Evolutionary conservation across 164 flowering plant species (phyloP).

Genomic region (Nymphaea thermarum): DNA sequence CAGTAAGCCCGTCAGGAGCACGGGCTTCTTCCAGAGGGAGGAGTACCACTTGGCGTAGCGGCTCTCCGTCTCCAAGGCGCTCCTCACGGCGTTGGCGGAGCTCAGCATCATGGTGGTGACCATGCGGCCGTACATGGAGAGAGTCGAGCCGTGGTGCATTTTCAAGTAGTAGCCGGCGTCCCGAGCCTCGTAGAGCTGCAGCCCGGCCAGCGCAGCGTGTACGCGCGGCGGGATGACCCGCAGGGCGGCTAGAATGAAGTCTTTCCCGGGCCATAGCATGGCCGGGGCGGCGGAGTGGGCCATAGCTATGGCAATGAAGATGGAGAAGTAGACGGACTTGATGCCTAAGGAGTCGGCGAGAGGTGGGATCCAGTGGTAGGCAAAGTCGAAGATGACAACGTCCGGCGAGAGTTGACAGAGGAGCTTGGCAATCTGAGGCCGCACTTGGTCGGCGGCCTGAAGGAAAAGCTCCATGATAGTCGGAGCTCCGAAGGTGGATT

Average conservation of each 20-base stretch:
- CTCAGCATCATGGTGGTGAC: not conserved
- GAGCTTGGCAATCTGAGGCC: not conserved
- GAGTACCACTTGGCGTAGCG: constrained; percentile 8
- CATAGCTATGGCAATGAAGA: constrained; percentile 6
- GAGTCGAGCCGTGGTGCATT: constrained; percentile 7
- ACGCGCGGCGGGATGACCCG: constrained; percentile 16
- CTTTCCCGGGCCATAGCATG: not conserved
- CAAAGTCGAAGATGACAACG: constrained; percentile 1
- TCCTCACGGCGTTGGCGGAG: constrained; percentile 2
- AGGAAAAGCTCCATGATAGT: not conserved
- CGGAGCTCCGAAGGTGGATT: not conserved
- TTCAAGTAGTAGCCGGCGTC: constrained; percentile 6
- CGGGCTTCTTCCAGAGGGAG: constrained; percentile 7
- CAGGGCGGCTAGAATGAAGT: constrained; percentile 6
- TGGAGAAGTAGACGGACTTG: constrained; percentile 2
- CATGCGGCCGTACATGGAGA: constrained; percentile 1
- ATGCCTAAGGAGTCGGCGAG: not conserved
- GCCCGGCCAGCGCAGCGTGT: constrained; percentile 5
- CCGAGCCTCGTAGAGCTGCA: constrained; percentile 10
- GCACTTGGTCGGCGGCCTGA: not conserved
- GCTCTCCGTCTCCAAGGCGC: constrained; percentile 12
- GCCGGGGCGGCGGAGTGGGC: constrained; percentile 8
- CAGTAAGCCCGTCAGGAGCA: constrained; percentile 9
- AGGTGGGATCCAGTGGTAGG: not conserved
- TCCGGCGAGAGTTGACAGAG: not conserved